These are phyloP conservation scores for Stagonosporopsis tanaceti DNA, from an alignment of 2,329 filamentous ascomycete genomes.

Conservation along the genomic window DNA sequence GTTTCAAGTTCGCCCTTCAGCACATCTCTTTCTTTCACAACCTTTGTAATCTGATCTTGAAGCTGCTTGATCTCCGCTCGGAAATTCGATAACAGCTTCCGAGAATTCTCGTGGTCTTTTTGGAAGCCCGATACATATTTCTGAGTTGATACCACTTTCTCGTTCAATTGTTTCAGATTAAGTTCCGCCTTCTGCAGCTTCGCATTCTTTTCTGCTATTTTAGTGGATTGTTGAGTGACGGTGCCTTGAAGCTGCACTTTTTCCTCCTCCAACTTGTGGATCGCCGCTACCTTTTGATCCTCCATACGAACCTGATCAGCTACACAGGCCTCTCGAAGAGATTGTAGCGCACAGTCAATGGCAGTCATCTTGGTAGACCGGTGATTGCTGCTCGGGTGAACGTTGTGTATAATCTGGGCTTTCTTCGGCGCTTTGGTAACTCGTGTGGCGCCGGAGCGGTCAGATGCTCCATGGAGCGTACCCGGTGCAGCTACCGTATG, in stretches of 20 bases:
- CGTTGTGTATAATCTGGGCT: not conserved
- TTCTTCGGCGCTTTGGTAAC: slow-evolving; percentile 24
- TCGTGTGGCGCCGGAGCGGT: not conserved
- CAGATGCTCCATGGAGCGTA: not conserved
- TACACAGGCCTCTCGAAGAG: not conserved
- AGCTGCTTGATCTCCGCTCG: slow-evolving; percentile 27
- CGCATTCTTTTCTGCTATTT: slow-evolving; percentile 21
- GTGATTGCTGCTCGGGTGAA: not conserved
- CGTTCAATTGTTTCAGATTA: slow-evolving; percentile 17
- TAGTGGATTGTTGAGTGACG: slow-evolving; percentile 14
- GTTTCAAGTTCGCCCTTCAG: slow-evolving; percentile 25
- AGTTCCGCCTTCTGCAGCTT: slow-evolving; percentile 11
- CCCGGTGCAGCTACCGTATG: not conserved
- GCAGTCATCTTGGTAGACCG: not conserved
- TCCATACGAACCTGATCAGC: not conserved
- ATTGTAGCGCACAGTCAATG: not conserved
- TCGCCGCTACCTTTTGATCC: not conserved
- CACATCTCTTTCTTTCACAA: slow-evolving; percentile 30
- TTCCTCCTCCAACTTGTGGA: slow-evolving; percentile 18
- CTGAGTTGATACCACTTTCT: slow-evolving; percentile 30
- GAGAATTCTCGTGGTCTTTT: slow-evolving; percentile 37
- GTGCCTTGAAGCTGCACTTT: slow-evolving; percentile 17
- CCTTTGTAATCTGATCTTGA: slow-evolving; percentile 27
- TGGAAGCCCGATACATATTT: slow-evolving; percentile 39
- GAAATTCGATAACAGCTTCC: slow-evolving; percentile 17